These are phyloP conservation scores for Thecaphora thlaspeos DNA, from an alignment of 1,284 basidiomycete species.

Conservation along the genomic window DNA sequence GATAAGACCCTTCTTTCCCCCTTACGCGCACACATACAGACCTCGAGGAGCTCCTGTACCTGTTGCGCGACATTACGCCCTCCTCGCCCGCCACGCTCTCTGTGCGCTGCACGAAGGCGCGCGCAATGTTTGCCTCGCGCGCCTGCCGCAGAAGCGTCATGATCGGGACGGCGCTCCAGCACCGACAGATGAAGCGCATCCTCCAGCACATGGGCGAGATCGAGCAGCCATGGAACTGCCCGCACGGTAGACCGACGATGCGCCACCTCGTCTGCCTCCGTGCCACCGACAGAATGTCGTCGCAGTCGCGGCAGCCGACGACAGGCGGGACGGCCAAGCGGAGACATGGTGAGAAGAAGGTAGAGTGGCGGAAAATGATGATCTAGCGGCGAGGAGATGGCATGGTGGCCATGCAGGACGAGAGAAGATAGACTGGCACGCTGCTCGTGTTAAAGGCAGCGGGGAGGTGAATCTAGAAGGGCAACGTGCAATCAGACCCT, in stretches of 20 bases:
- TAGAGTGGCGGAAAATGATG: no score
- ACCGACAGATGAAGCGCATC: conserved; percentile 74
- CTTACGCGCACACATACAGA: conserved; percentile 63
- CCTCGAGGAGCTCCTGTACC: conserved; percentile 87
- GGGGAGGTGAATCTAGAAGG: no score
- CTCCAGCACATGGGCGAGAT: conserved; percentile 90
- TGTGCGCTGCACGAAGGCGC: conserved; percentile 85
- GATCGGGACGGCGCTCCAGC: conserved; percentile 82
- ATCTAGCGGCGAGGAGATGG: no score
- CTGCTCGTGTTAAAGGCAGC: no score
- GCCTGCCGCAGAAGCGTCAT: conserved; percentile 95
- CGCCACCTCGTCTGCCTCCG: conserved; percentile 60
- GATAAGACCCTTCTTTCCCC: not conserved
- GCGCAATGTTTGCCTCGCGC: conserved; percentile 92
- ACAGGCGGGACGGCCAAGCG: no score
- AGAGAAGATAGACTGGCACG: no score
- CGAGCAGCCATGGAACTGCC: conserved; percentile 96
- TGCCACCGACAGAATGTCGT: conserved; percentile 4
- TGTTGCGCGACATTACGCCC: conserved; percentile 73
- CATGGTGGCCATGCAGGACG: no score
- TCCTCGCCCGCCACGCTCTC: conserved; percentile 65
- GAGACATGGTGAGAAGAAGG: no score
- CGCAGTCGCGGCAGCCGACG: no score
- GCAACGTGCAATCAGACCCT: no score
- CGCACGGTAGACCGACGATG: conserved; percentile 95